Conservation (phyloP, 2,329 filamentous ascomycete genomes). For the Hysterium pulicare region DNA sequence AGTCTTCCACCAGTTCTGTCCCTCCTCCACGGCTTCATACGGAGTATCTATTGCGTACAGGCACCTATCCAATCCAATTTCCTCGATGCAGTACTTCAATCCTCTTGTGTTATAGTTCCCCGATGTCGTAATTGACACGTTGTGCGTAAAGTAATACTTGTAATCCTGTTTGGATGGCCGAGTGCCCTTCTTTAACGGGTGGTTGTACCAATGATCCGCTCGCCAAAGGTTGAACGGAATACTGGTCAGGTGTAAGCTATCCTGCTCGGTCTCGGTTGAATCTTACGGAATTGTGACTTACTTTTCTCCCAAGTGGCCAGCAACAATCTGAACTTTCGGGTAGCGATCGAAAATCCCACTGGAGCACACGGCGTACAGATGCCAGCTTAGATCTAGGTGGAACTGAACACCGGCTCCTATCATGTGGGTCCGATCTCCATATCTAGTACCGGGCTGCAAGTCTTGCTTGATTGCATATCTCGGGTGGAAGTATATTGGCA, state of each 20-base stretch:
- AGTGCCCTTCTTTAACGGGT: slow-evolving; percentile 38
- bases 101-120: slow-evolving; percentile 42
- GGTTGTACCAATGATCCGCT: slow-evolving; percentile 45
- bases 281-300: background rate
- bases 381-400: slow-evolving; percentile 45
- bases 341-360: slow-evolving; percentile 44
- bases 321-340: slow-evolving; percentile 41
- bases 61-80: slow-evolving; percentile 39
- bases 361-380: slow-evolving; percentile 46
- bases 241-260: too few relatives aligned
- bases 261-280: too few relatives aligned
- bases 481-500: slow-evolving; percentile 34
- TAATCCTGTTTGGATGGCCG: slow-evolving; percentile 40
- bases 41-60: slow-evolving; percentile 41
- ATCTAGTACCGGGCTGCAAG: slow-evolving; percentile 22
- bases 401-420: slow-evolving; percentile 31
- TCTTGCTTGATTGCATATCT: slow-evolving; percentile 27
- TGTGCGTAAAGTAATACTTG: slow-evolving; percentile 39
- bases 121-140: slow-evolving; percentile 43
- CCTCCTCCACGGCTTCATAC: slow-evolving; percentile 23
- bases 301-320: slow-evolving; percentile 44
- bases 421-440: slow-evolving; percentile 26
- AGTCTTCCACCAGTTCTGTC: slow-evolving; percentile 26
- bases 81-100: slow-evolving; percentile 41
- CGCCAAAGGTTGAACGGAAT: slow-evolving; percentile 44